Base-by-base conservation (phyloP, 2,329 filamentous ascomycete species). In the Microcyclosporella mali region DNA sequence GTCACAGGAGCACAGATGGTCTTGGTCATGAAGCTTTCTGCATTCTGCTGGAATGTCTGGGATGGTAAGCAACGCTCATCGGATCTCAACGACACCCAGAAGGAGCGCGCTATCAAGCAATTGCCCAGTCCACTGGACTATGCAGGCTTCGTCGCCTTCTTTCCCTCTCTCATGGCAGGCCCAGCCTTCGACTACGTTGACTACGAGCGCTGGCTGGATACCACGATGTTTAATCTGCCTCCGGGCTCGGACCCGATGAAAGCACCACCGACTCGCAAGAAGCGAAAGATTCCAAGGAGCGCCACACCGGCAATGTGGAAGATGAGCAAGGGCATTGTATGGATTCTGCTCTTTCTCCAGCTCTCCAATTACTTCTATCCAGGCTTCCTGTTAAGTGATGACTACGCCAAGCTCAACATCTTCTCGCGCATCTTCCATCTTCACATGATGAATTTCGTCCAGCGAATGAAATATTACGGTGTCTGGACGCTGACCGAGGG, bases 1-100 rank as follows among this genome's bases (percentile, higher is more conserved):
- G 89, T 98, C 55, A 95, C 90, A 0, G 89, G 77, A 47, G 88
- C 90, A 1, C 92, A 98, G 66, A 98, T 98, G 92, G 92, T 98
- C 27, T 70, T 97, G 56, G 83, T 97, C 50, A 98, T 98, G 88
- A 98, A 98, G 62, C 79, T 98, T 28, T 88, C 82, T 16, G 85
- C 90, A 4, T 98, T 98, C 62, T 94, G 88, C 70, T 98, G 92
- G 92, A 97, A 97, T 62, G 83, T 97, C 7, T 88, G 92, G 58
- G 92, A 98, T 64, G 94, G 92, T 15, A 81, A 83, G 45, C 74
- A 94, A 15, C 81, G 87, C 2, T 79, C 84, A 14, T 75, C 83
- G 33, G 79, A 89, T 45, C 77, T 98, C n/a, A 86, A 85, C 1
- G 86, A 92, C 37, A 79, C 84, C 34, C 92, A 98, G 64, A 89